Percentiles rank a stretch among this genome's conserved stretches.
Conservation (phyloP, 2,329 filamentous ascomycete genomes). For the Aspergillus costaricaensis region DNA sequence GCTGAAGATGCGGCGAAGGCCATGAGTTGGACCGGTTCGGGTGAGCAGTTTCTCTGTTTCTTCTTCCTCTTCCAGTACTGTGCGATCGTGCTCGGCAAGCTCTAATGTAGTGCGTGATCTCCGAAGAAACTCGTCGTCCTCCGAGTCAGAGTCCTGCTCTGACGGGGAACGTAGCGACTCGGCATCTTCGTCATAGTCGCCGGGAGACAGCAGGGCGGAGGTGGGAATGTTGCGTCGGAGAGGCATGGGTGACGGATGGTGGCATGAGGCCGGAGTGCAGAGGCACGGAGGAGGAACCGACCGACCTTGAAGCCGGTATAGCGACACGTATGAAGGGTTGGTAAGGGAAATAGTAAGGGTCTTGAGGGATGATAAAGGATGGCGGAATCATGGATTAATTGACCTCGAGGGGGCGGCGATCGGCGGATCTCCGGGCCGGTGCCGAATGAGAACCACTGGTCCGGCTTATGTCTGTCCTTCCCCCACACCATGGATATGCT, state of each 20-base stretch:
- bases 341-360: not conserved
- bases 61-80: constrained; percentile 75
- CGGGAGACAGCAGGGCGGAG: constrained; percentile 61
- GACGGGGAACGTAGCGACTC: constrained; percentile 62
- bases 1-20: constrained; percentile 45
- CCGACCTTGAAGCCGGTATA: not conserved
- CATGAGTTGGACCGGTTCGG: constrained; percentile 39
- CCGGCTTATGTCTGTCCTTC: not conserved
- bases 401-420: not conserved
- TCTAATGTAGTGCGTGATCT: constrained; percentile 69
- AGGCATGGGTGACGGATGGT: constrained; percentile 23
- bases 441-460: not conserved
- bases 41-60: constrained; percentile 53
- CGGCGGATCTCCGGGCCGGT: constrained; percentile 7
- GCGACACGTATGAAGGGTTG: not conserved
- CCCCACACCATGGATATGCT: not conserved
- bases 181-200: constrained; percentile 69
- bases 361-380: not conserved
- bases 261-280: constrained; percentile 13
- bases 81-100: constrained; percentile 67
- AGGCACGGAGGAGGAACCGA: not conserved
- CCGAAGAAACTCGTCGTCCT: constrained; percentile 69
- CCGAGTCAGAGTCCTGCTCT: constrained; percentile 74
- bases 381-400: not conserved
- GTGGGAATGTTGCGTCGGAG: constrained; percentile 28